Base-by-base conservation (phyloP, 768 basidiomycete genomes). In the Termitomyces sp. region DNA sequence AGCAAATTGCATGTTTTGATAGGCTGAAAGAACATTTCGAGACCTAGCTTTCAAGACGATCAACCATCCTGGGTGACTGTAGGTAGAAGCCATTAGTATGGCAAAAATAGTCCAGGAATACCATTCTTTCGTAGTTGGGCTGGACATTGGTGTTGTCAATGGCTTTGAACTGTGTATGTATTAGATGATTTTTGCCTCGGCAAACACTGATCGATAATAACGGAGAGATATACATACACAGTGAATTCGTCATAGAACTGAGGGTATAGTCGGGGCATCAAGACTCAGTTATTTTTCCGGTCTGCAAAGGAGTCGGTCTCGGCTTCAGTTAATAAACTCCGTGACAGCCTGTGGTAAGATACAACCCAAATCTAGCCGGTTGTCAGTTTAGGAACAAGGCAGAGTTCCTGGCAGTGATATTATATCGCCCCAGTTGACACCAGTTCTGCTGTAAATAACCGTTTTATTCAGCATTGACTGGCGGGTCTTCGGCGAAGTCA, bases 21-120 rank as follows among this genome's bases (percentile, higher is more conserved):
- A 86, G 77, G 14, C 85, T 20, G 84, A 81, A 50, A 83, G 83
- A 6, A 87, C 88, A 64, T 88, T 89, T 10, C 88, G 86, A 33
- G 78, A 75, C 32, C 83, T 78, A 3, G 84, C 85, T 65, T 78
- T 74, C 38, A 12, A 4, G 40, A n/a, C 7, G 18, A 41, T 43
- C 6, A 20, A 20, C 1, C 9, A 10, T 10, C 14, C 41, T 13
- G 79, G 70, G 6, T 78, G 77, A 64, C 79, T 86, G 69, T 88
- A 85, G 60, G 2, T 9, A 77, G 23, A 81, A 80, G 18, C 85
- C 87, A 67, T 30, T 88, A 82, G 65, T 74, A 85, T 4, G 13
- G 79, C 78, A 16, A 38, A 58, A 2, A 85, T 87, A 38, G 75
- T 63, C 20, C 63, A 30, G 36, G 55, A 26, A 33, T 38, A 40